Conservation (phyloP, 192 early-diverging fungal species). For the Backusella circina region DNA sequence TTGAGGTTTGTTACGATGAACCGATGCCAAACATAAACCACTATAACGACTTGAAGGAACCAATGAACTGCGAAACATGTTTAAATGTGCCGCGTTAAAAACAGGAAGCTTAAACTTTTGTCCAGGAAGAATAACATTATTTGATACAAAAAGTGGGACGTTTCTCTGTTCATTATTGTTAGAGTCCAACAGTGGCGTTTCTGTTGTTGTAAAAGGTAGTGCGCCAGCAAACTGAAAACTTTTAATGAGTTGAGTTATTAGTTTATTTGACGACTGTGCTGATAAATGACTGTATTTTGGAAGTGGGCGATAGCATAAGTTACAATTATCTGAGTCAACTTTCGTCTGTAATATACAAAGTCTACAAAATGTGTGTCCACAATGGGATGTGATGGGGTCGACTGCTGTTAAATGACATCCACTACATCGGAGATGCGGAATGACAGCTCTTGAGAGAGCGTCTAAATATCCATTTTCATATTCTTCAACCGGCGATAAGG, state of each 20-base stretch:
- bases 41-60: conserved; percentile 12
- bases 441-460: neutral
- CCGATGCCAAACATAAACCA: conserved; percentile 12
- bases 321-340: conserved; percentile 8
- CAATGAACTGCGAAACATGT: neutral
- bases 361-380: conserved; percentile 23
- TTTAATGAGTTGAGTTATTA: neutral
- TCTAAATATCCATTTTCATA: neutral
- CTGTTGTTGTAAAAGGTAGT: neutral
- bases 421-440: neutral
- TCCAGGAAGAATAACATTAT: conserved; percentile 5
- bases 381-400: conserved; percentile 9
- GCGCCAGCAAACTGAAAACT: conserved; percentile 1
- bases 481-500: neutral
- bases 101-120: conserved; percentile 7
- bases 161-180: neutral
- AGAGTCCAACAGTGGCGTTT: neutral
- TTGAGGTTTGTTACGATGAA: conserved; percentile 8
- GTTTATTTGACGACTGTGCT: conserved; percentile 7
- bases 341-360: conserved; percentile 12
- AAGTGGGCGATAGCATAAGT: conserved; percentile 13
- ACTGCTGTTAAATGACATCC: neutral
- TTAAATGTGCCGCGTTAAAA: neutral
- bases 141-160: conserved; percentile 8
- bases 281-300: conserved; percentile 10